These are phyloP conservation scores for Xerocomellus dryophilus DNA, from an alignment of 768 basidiomycete species.

Conservation along the genomic window DNA sequence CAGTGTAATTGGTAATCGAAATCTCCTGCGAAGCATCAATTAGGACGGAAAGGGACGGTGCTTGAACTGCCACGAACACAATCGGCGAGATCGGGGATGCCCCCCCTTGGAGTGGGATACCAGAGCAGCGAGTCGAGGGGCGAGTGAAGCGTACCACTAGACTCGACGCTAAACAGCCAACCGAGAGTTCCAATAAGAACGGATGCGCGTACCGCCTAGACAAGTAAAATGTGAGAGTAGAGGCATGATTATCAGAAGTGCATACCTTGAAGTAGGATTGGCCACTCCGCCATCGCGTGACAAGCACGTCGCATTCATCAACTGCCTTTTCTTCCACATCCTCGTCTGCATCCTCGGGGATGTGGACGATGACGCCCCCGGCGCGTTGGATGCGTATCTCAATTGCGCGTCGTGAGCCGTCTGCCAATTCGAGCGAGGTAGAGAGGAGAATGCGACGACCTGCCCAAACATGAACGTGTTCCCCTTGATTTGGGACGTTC, in stretches of 20 bases:
- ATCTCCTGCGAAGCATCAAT: slow-evolving; percentile 50
- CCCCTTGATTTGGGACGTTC: slow-evolving; percentile 17
- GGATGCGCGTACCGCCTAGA: slow-evolving; percentile 51
- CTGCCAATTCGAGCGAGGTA: slow-evolving; percentile 51
- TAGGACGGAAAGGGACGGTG: neutral
- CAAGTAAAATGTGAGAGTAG: neutral
- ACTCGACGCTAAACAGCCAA: slow-evolving; percentile 81
- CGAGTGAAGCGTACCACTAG: slow-evolving; percentile 53
- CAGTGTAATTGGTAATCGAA: slow-evolving; percentile 87
- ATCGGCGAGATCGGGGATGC: slow-evolving; percentile 54
- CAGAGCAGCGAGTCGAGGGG: slow-evolving; percentile 79
- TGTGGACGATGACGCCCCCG: slow-evolving; percentile 55
- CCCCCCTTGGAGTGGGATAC: slow-evolving; percentile 70
- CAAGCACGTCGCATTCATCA: slow-evolving; percentile 63
- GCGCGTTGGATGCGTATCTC: slow-evolving; percentile 56
- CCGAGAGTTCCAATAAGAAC: slow-evolving; percentile 65
- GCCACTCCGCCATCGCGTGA: slow-evolving; percentile 69
- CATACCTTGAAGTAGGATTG: slow-evolving; percentile 67
- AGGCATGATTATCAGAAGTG: neutral
- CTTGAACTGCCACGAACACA: slow-evolving; percentile 47
- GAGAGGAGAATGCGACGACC: slow-evolving; percentile 61
- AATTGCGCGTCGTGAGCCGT: slow-evolving; percentile 50
- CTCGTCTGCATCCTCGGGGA: slow-evolving; percentile 43
- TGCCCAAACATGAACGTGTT: slow-evolving; percentile 53
- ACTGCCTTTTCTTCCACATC: slow-evolving; percentile 36